A percentile compares a stretch with the other conserved stretches of the same genome.
Evolutionary conservation across 805 yeast genomes (phyloP).

Genomic region (Ogataea pini): DNA sequence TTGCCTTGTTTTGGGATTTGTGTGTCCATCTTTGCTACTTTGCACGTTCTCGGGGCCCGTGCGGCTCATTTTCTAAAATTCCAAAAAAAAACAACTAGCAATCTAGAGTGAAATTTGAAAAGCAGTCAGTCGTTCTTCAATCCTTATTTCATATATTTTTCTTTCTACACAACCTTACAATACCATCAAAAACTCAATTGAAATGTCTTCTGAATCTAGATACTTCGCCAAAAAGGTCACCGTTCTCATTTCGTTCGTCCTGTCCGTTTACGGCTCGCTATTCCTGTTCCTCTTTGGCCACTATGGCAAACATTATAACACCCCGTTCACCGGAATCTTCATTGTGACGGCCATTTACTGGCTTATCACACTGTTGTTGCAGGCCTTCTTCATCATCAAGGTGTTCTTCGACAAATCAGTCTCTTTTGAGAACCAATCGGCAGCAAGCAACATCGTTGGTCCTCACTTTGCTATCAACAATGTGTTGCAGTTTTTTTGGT

Average conservation of each 20-base stretch:
- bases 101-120: background rate
- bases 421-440: constrained; percentile 30
- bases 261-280: constrained; percentile 57
- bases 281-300: constrained; percentile 59
- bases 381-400: constrained; percentile 50
- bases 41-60: background rate
- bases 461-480: constrained; percentile 68
- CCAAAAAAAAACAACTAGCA: background rate
- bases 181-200: background rate
- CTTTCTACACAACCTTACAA: background rate
- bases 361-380: constrained; percentile 54
- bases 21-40: too few species aligned
- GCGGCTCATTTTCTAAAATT: constrained; percentile 3
- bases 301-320: constrained; percentile 46
- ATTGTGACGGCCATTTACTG: constrained; percentile 56
- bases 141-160: background rate
- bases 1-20: too few species aligned
- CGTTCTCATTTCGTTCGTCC: constrained; percentile 52
- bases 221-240: constrained; percentile 36
- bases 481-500: constrained; percentile 62
- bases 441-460: constrained; percentile 45
- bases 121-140: background rate
- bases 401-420: constrained; percentile 35
- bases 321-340: constrained; percentile 69
- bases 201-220: constrained; percentile 21